Evolutionary conservation across 257 asterid species (phyloP).

Genomic region (Solanum virginianum): DNA sequence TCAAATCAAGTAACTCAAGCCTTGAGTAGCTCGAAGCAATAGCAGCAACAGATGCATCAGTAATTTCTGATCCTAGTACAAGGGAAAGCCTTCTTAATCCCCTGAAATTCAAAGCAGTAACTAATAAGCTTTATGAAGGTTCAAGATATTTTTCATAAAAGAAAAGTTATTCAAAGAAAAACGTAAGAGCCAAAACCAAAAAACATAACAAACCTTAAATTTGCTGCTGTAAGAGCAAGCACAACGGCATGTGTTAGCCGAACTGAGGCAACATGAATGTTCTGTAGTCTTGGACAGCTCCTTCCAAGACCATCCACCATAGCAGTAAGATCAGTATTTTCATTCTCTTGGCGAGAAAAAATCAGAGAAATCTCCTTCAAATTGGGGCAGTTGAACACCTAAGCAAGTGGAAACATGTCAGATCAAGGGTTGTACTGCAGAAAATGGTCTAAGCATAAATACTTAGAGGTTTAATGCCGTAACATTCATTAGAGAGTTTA

Average conservation of each 20-base stretch:
- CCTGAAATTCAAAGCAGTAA: conserved; percentile 30
- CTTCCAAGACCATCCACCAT: conserved; percentile 66
- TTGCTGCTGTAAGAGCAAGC: conserved; percentile 74
- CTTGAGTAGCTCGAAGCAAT: conserved; percentile 69
- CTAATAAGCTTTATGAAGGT: not conserved
- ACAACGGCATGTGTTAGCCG: conserved; percentile 72
- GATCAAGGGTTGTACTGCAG: not conserved
- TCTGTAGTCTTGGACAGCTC: conserved; percentile 78
- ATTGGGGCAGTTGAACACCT: conserved; percentile 83
- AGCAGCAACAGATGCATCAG: conserved; percentile 98
- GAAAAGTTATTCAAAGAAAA: not conserved
- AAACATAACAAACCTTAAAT: conserved; percentile 43
- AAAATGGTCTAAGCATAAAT: not conserved
- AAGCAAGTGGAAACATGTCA: conserved; percentile 2
- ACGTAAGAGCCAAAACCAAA: not conserved
- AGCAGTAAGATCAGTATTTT: conserved; percentile 56
- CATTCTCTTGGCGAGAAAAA: conserved; percentile 75
- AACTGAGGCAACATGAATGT: conserved; percentile 69
- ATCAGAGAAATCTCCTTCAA: conserved; percentile 73
- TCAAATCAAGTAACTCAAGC: conserved; percentile 86
- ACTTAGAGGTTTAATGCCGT: not conserved
- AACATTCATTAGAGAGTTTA: conserved; percentile 6
- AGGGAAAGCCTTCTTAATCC: conserved; percentile 90
- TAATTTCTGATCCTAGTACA: conserved; percentile 80
- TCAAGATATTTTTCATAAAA: not conserved